Evolutionary conservation across 371 early-diverging fungal genomes (phyloP).

Genomic region (Rhizopus arrhizus): DNA sequence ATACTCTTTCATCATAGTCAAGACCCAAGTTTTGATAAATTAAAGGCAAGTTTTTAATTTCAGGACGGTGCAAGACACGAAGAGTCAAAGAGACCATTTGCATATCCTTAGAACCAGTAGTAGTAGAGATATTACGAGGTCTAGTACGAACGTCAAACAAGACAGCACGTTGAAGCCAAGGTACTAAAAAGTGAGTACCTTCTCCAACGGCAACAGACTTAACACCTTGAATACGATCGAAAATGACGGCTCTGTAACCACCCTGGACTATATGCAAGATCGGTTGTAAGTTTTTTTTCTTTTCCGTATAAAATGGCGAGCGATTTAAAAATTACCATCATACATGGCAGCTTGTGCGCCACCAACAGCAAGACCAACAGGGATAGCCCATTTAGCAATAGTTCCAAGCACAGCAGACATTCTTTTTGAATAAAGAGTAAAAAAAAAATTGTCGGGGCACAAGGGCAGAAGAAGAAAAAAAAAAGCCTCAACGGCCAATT

Average conservation of each 20-base stretch:
- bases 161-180: constrained; percentile 86
- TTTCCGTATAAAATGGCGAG: constrained; percentile 4
- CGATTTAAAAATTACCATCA: constrained; percentile 69
- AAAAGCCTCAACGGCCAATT: too few species aligned
- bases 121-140: constrained; percentile 96
- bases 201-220: constrained; percentile 78
- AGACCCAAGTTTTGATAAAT: constrained; percentile 92
- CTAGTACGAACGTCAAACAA: constrained; percentile 87
- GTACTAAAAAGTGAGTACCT: constrained; percentile 97
- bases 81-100: constrained; percentile 92
- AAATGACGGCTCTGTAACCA: constrained; percentile 95
- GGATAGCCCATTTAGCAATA: constrained; percentile 68
- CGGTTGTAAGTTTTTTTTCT: too few species aligned
- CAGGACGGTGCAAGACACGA: constrained; percentile 94
- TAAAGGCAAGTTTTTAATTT: constrained; percentile 69
- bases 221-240: constrained; percentile 95
- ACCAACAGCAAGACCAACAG: constrained; percentile 65
- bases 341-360: constrained; percentile 86
- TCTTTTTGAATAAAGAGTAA: constrained; percentile 6
- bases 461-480: too few species aligned
- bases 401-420: constrained; percentile 55
- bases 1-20: constrained; percentile 97
- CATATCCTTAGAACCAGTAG: constrained; percentile 88
- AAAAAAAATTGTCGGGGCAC: too few species aligned
- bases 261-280: constrained; percentile 75